These are phyloP conservation scores for Penicillium canescens DNA, from an alignment of 495 filamentous ascomycete genomes.

Conservation along the genomic window DNA sequence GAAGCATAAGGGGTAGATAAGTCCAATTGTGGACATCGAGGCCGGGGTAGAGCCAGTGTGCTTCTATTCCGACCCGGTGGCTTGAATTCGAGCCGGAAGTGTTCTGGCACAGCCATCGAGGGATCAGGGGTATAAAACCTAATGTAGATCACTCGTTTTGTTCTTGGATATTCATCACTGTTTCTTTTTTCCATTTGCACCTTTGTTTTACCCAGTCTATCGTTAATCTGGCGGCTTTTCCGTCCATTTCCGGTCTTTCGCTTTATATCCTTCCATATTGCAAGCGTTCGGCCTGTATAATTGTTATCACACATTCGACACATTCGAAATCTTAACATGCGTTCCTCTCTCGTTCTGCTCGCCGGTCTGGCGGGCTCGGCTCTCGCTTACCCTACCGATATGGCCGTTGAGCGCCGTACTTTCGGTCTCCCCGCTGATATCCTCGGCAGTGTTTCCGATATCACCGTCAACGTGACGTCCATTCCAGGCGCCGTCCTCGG, in stretches of 20 bases:
- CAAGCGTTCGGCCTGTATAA: conserved; percentile 15
- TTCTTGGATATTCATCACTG: conserved; percentile 19
- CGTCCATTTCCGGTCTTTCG: conserved; percentile 16
- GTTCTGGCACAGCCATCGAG: not conserved
- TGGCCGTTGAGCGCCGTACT: conserved; percentile 32
- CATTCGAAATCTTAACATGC: conserved; percentile 29
- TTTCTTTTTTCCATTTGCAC: conserved; percentile 25
- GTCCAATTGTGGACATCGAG: conserved; percentile 26
- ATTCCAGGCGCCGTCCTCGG: conserved; percentile 28
- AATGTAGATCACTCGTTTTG: conserved; percentile 25
- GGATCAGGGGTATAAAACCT: conserved; percentile 44
- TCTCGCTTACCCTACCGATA: conserved; percentile 34
- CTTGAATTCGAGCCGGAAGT: conserved; percentile 10
- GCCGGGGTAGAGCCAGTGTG: conserved; percentile 22
- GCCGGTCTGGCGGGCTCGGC: conserved; percentile 40
- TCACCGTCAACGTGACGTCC: conserved; percentile 18
- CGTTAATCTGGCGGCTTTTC: conserved; percentile 32
- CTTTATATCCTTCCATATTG: conserved; percentile 12
- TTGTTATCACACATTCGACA: conserved; percentile 15
- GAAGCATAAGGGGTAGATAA: conserved; percentile 23
- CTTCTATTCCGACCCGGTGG: not conserved
- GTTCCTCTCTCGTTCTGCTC: conserved; percentile 38
- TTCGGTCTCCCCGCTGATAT: conserved; percentile 23
- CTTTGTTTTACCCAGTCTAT: conserved; percentile 35
- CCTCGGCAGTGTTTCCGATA: conserved; percentile 6